phyloP scores from a whole-genome alignment of 768 basidiomycete species.

The Exidia glandulosa region DNA sequence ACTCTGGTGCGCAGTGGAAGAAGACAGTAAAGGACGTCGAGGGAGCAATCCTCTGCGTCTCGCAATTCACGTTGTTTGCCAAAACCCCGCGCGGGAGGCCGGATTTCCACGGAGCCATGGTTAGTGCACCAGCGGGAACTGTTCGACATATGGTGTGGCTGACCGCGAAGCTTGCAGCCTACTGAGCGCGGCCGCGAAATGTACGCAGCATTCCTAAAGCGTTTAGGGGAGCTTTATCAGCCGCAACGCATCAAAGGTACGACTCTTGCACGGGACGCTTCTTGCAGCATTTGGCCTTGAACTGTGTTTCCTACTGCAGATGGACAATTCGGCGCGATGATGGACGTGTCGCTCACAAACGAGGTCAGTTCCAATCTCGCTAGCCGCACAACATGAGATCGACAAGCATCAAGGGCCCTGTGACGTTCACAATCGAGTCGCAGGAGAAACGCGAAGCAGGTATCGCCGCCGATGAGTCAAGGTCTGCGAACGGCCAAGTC shows the following conservation, averaged over 20 bases:
- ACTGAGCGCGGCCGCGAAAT: conserved; percentile 53
- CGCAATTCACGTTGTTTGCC: conserved; percentile 87
- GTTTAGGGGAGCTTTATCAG: conserved; percentile 54
- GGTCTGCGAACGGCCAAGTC: neutral
- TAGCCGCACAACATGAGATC: neutral
- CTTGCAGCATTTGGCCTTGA: neutral
- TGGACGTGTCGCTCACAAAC: conserved; percentile 79
- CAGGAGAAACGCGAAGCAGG: conserved; percentile 9
- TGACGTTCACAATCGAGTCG: conserved; percentile 77
- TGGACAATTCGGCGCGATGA: conserved; percentile 94
- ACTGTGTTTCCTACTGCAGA: conserved; percentile 33
- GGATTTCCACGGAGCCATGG: conserved; percentile 92
- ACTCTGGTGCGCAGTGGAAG: conserved; percentile 70
- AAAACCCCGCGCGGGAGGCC: conserved; percentile 84
- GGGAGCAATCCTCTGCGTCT: conserved; percentile 88
- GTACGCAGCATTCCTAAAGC: conserved; percentile 64
- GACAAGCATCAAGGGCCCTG: conserved; percentile 48
- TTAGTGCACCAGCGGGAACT: conserved; percentile 21
- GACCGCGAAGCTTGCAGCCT: conserved; percentile 34
- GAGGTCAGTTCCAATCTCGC: conserved; percentile 42
- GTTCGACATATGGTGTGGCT: neutral
- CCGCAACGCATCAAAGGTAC: conserved; percentile 72
- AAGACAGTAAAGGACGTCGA: conserved; percentile 74
- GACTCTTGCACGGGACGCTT: conserved; percentile 5
- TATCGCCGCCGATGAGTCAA: neutral